A percentile compares a stretch with the other conserved stretches of the same genome.
phyloP scores from a whole-genome alignment of 2,329 filamentous ascomycete genomes.

The Cadophora gregata region DNA sequence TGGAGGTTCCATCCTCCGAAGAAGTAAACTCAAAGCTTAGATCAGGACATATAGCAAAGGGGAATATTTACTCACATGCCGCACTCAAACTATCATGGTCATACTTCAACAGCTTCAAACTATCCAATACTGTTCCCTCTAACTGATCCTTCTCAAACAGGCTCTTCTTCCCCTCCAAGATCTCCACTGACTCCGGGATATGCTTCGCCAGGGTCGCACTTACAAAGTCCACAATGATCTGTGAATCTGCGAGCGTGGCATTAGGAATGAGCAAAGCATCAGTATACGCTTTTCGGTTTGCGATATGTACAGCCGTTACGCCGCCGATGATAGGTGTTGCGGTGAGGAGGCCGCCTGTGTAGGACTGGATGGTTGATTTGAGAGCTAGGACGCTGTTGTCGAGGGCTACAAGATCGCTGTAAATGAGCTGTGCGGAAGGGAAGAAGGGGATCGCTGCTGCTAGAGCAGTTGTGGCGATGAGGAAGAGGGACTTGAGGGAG shows the following conservation, averaged over 20 bases:
- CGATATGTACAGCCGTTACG: constrained; percentile 25
- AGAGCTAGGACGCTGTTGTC: constrained; percentile 56
- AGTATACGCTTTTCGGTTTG: constrained; percentile 22
- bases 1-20: too few species aligned
- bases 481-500: constrained; percentile 22
- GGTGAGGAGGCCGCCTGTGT: constrained; percentile 20
- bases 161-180: constrained; percentile 19
- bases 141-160: constrained; percentile 12
- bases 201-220: constrained; percentile 14
- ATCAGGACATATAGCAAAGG: background rate
- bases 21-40: background rate
- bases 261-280: constrained; percentile 2
- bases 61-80: background rate
- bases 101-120: constrained; percentile 21
- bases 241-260: constrained; percentile 11
- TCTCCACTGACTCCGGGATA: constrained; percentile 15
- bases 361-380: constrained; percentile 43
- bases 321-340: constrained; percentile 32
- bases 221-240: constrained; percentile 21
- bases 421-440: constrained; percentile 29
- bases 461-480: constrained; percentile 10
- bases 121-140: constrained; percentile 1
- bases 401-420: constrained; percentile 53
- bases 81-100: constrained; percentile 26
- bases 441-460: constrained; percentile 10